Percentiles rank a stretch among this genome's conserved stretches.
Evolutionary conservation across 1,284 basidiomycete genomes (phyloP).

Genomic region (Sanguinoderma infundibulare): DNA sequence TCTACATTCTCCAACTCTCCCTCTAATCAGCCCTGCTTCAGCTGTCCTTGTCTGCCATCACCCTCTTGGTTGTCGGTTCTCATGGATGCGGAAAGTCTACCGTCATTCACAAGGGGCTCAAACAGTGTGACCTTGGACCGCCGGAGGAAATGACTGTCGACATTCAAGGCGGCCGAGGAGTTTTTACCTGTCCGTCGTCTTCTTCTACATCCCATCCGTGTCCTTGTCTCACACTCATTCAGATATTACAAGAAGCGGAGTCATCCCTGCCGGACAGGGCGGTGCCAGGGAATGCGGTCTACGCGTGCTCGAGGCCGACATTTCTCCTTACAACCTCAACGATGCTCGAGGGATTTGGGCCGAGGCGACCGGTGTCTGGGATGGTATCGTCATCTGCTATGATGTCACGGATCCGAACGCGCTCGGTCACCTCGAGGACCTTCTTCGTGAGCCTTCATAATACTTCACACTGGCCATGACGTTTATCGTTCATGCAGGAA

Average conservation of each 20-base stretch:
- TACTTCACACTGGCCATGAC: background rate
- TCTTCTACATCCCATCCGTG: background rate
- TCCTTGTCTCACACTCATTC: background rate
- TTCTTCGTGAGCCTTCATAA: slow-evolving; percentile 56
- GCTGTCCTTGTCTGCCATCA: slow-evolving; percentile 40
- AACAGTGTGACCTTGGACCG: slow-evolving; percentile 57
- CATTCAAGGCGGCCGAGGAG: slow-evolving; percentile 11
- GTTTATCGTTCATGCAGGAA: slow-evolving; percentile 43
- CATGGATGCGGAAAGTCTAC: slow-evolving; percentile 74
- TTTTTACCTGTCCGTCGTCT: slow-evolving; percentile 30
- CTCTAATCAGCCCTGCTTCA: background rate
- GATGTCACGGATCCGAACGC: slow-evolving; percentile 65
- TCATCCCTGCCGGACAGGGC: slow-evolving; percentile 42
- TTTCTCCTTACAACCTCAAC: slow-evolving; percentile 32
- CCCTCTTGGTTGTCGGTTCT: slow-evolving; percentile 70
- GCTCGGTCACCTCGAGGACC: slow-evolving; percentile 61
- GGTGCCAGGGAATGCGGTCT: slow-evolving; percentile 43
- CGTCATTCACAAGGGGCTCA: slow-evolving; percentile 70
- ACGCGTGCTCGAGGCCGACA: slow-evolving; percentile 62
- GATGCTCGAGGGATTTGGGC: slow-evolving; percentile 37
- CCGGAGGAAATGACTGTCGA: slow-evolving; percentile 41
- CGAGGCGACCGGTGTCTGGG: slow-evolving; percentile 57
- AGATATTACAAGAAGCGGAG: slow-evolving; percentile 58
- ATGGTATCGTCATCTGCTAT: slow-evolving; percentile 78
- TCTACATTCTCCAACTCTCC: background rate